Evolutionary conservation across 352 stramenopile species (phyloP).

Genomic region (Pythium guiyangense): DNA sequence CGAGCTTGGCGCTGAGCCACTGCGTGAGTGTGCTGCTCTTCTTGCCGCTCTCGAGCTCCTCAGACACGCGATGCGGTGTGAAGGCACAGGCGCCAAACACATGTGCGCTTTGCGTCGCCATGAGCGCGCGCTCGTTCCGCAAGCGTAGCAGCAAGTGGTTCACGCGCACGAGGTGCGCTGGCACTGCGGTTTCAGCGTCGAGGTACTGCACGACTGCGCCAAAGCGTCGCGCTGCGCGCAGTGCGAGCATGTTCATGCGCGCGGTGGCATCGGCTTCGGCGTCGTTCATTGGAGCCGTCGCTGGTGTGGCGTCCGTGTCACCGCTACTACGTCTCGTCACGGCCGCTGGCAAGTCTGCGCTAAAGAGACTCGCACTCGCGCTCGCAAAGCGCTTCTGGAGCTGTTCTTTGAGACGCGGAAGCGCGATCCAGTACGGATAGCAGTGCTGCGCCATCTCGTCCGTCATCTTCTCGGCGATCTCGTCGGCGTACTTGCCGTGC

Average conservation of each 20-base stretch:
- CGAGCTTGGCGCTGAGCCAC: constrained; percentile 30
- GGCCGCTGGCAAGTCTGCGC: no score
- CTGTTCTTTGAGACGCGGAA: constrained; percentile 31
- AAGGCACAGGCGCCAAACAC: constrained; percentile 19
- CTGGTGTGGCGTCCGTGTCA: neutral
- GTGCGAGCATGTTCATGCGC: neutral
- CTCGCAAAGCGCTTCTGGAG: constrained; percentile 20
- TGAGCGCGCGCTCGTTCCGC: constrained; percentile 33
- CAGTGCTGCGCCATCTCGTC: constrained; percentile 37
- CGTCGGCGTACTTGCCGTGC: constrained; percentile 35
- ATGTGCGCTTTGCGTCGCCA: constrained; percentile 1
- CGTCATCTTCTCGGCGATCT: constrained; percentile 42
- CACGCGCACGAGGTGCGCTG: constrained; percentile 10
- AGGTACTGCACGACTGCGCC: constrained; percentile 9
- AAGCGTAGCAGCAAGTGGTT: constrained; percentile 19
- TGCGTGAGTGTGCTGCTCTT: constrained; percentile 18
- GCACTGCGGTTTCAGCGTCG: neutral
- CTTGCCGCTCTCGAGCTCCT: constrained; percentile 14
- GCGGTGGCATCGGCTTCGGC: neutral
- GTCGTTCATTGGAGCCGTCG: neutral
- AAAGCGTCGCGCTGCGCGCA: constrained; percentile 1
- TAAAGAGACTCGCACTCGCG: neutral
- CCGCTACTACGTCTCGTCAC: no score
- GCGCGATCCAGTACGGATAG: constrained; percentile 38
- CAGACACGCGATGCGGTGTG: neutral